Evolutionary conservation across 352 stramenopile species (phyloP), one percentile per base, ranked within the genome.

Genomic region (Phytopythium helicoides): DNA sequence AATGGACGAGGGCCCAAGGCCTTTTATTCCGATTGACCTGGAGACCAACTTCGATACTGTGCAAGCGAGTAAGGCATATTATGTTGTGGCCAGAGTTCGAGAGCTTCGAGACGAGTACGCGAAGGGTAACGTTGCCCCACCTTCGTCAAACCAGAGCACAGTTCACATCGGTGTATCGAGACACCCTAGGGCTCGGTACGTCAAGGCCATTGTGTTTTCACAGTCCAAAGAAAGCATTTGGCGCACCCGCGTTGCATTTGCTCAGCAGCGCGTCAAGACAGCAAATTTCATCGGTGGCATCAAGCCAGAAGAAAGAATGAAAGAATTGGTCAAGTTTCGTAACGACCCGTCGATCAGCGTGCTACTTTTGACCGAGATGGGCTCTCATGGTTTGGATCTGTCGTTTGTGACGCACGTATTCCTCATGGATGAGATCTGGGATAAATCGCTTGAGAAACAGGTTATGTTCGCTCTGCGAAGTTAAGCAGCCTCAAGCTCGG

Each of bases 401-500:
- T 98, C 89, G 37, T 99, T 99, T 73, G 93, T 98, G 19, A 99
- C 96, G 22, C 94, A 99, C 66, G 97, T 99, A n/a, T 98, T 98
- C 54, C 70, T 99, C 28, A 86, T 98, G 60, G 95, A 99, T 41
- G 86, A 98, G 54, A 96, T 99, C 31, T 98, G 86, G 82, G 96
- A 99, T 65, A 95, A 97, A 52, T 96, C 83, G 12, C 62, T 99
- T 14, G 87, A 98, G 61, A 71, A 96, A 25, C 97, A 99, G 73
- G 94, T 98, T 40, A 81, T 99, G n/a, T n/a, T n/a, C n/a, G n/a
- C n/a, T n/a, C n/a, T n/a, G n/a, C n/a, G n/a, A n/a, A n/a, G n/a
- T n/a, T n/a, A n/a, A n/a, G n/a, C n/a, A n/a, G n/a, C n/a, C n/a
- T n/a, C n/a, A n/a, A n/a, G n/a, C n/a, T n/a, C n/a, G n/a, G n/a